These are phyloP conservation scores for Penicillium pancosmium DNA, from an alignment of 495 filamentous ascomycete species.

Conservation along the genomic window DNA sequence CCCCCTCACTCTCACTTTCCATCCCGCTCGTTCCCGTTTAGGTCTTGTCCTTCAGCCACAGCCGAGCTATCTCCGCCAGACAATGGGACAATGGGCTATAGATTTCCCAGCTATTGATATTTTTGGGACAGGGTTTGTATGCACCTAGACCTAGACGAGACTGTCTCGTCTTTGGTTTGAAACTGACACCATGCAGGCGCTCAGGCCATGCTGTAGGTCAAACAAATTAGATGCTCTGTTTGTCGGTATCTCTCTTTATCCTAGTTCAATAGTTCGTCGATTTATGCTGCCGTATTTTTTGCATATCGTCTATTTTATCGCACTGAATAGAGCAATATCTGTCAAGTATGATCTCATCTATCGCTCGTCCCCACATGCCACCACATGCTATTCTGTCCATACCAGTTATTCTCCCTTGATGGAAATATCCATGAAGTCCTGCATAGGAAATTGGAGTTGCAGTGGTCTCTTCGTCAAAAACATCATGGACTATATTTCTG, in stretches of 20 bases:
- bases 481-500: too few species aligned
- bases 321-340: too few species aligned
- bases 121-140: slow-evolving; percentile 4
- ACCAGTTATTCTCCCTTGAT: too few species aligned
- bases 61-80: not conserved
- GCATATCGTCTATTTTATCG: not conserved
- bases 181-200: slow-evolving; percentile 8
- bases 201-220: slow-evolving; percentile 7
- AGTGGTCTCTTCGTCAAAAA: too few species aligned
- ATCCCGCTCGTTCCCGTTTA: not conserved
- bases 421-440: too few species aligned
- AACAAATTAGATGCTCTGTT: slow-evolving; percentile 8
- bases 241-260: not conserved
- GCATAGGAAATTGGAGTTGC: too few species aligned
- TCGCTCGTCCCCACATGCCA: too few species aligned
- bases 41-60: not conserved
- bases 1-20: not conserved
- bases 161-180: not conserved
- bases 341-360: too few species aligned
- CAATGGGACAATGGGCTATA: not conserved
- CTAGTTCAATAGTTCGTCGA: not conserved
- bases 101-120: slow-evolving; percentile 4
- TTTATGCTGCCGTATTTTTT: not conserved
- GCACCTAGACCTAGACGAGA: slow-evolving; percentile 4
- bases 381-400: too few species aligned